Conservation (phyloP, 345 rosid genomes). For the Combretum micranthum region DNA sequence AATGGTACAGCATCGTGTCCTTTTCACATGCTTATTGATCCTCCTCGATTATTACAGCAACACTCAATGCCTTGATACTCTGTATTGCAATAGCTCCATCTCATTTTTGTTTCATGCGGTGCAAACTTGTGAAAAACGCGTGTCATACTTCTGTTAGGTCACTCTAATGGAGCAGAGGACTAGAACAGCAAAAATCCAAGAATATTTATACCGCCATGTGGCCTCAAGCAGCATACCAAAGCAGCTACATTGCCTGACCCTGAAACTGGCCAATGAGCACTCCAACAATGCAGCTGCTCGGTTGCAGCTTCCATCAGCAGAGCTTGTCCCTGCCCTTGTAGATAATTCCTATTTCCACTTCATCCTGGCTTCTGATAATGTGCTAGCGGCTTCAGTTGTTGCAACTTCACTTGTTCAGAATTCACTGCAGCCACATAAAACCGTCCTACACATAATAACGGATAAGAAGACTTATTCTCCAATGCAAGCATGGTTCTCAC, state of each 20-base stretch:
- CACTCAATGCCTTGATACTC: too few relatives aligned
- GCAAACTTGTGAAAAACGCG: too few relatives aligned
- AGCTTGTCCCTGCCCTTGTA: constrained; percentile 77
- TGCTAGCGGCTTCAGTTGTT: constrained; percentile 88
- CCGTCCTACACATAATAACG: constrained; percentile 83
- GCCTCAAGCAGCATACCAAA: constrained; percentile 97
- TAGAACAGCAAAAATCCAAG: constrained; percentile 87
- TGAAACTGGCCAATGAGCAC: constrained; percentile 79
- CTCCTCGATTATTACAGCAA: too few relatives aligned
- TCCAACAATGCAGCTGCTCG: constrained; percentile 90
- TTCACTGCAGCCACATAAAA: constrained; percentile 52
- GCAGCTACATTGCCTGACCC: constrained; percentile 81
- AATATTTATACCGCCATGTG: constrained; percentile 80
- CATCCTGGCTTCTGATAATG: constrained; percentile 87
- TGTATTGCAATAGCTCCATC: not conserved
- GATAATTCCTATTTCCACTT: constrained; percentile 77
- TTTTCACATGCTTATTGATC: too few relatives aligned
- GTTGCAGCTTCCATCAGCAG: constrained; percentile 79
- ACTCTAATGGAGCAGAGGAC: constrained; percentile 81
- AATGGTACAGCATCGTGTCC: constrained; percentile 40
- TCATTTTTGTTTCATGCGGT: not conserved
- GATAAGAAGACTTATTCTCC: constrained; percentile 89
- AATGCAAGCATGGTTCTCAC: constrained; percentile 98
- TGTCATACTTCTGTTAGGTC: constrained; percentile 29
- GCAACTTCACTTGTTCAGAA: constrained; percentile 66